Conservation (phyloP, 441 rosid genomes). For the Mallotus repandus region DNA sequence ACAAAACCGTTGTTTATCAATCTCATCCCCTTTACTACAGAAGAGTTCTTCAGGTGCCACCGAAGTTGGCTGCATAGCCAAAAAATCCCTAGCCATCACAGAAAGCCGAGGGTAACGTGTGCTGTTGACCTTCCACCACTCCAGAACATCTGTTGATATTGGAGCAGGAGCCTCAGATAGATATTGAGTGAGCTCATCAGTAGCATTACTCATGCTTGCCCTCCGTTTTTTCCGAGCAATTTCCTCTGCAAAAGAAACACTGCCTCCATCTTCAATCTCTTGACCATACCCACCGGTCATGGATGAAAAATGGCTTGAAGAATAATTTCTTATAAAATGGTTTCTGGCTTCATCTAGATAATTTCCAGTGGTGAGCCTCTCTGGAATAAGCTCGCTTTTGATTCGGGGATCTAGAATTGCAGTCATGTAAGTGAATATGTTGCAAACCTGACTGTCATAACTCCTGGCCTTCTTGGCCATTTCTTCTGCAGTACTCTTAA, state of each 20-base stretch:
- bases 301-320: slow-evolving; percentile 59
- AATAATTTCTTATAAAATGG: slow-evolving; percentile 70
- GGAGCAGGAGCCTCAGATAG: slow-evolving; percentile 85
- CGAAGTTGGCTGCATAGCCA: slow-evolving; percentile 80
- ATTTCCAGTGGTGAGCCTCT: slow-evolving; percentile 58
- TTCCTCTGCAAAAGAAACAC: slow-evolving; percentile 90
- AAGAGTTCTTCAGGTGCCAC: slow-evolving; percentile 77
- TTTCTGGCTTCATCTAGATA: slow-evolving; percentile 84
- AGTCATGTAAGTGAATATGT: slow-evolving; percentile 76
- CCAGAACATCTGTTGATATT: slow-evolving; percentile 78
- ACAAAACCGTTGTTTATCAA: slow-evolving; percentile 59
- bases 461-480: slow-evolving; percentile 82
- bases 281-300: slow-evolving; percentile 57
- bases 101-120: slow-evolving; percentile 81
- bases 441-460: slow-evolving; percentile 71
- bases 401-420: slow-evolving; percentile 90
- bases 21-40: slow-evolving; percentile 70
- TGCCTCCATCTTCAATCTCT: slow-evolving; percentile 72
- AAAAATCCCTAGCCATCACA: slow-evolving; percentile 81
- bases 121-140: slow-evolving; percentile 94
- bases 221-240: slow-evolving; percentile 88
- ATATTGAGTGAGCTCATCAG: slow-evolving; percentile 88
- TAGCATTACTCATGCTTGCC: slow-evolving; percentile 58
- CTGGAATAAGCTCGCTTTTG: slow-evolving; percentile 82
- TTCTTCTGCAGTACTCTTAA: slow-evolving; percentile 73